Base-by-base conservation (phyloP, 306 rosid genomes). In the Quercus rubra region DNA sequence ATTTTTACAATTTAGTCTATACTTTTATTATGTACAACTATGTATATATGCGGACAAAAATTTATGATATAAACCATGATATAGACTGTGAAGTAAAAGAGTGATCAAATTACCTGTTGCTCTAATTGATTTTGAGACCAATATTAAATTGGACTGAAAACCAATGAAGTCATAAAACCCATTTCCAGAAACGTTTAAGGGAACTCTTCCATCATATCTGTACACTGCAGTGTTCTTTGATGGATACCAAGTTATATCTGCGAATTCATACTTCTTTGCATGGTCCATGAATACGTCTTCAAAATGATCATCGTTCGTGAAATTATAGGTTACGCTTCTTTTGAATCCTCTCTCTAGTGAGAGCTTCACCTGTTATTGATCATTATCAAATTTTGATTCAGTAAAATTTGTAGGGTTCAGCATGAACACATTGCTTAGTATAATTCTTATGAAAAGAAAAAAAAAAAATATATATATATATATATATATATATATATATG, bases 181-280 rank as follows among this genome's bases (percentile, higher is more conserved):
- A 25, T 89, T 75, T 4, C 96, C 97, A 0, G 91, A 63, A 10
- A 81, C 79, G 43, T 49, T 78, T 52, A 89, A 79, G 43, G 88
- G 85, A 78, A 86, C 91, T 83, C 97, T 84, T 17, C 78, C 74
- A 51, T 92, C 97, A 28, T 86, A 85, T 87, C 94, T 86, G 74
- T 92, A 92, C 5, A 82, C 92, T 11, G 92, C 90, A 0, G 85
- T 85, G 54, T 76, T 79, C 75, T 55, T 86, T 17, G 96, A 92
- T 62, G 96, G 94, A 77, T 91, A 92, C 98, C 98, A 93, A 23
- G 87, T 87, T 73, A 93, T 84, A 20, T 93, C 96, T 59, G 77
- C 98, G 82, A 91, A 91, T 66, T 93, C 96, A 46, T 89, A 78
- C 27, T 84, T 79, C 68, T 85, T 87, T 27, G 90, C 96, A 72